Conservation (phyloP, 345 rosid species). For the Hirschfeldia incana region DNA sequence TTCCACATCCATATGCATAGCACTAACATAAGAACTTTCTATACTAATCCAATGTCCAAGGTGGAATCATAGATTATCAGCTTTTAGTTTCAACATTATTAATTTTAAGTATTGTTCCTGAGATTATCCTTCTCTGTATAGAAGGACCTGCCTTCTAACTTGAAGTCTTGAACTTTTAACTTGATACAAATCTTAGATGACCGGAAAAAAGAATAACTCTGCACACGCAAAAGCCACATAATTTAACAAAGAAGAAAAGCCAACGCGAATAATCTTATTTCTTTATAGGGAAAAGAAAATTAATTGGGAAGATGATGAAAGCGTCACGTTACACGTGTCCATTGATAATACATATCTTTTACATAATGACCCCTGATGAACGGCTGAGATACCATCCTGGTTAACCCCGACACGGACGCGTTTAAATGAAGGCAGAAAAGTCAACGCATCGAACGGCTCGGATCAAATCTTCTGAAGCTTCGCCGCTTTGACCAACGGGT, state of each 20-base stretch:
- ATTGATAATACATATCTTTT: constrained; percentile 26
- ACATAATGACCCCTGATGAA: constrained; percentile 26
- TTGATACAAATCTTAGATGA: too few species aligned
- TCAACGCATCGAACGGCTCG: constrained; percentile 27
- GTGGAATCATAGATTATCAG: neutral
- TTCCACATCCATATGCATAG: neutral
- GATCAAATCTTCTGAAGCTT: constrained; percentile 55
- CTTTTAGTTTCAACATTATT: neutral
- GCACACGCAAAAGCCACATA: constrained; percentile 32
- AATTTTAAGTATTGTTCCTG: neutral
- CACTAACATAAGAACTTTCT: neutral
- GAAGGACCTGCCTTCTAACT: too few species aligned
- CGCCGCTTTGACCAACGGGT: constrained; percentile 52
- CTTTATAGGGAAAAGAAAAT: constrained; percentile 17
- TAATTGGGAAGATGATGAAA: neutral
- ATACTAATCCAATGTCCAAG: too few species aligned
- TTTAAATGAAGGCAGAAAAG: constrained; percentile 14
- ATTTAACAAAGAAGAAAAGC: constrained; percentile 11
- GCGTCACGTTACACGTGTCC: constrained; percentile 39
- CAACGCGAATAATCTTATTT: constrained; percentile 35
- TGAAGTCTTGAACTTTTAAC: too few species aligned
- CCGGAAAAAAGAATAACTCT: neutral
- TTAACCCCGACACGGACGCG: constrained; percentile 16
- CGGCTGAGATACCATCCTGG: constrained; percentile 37
- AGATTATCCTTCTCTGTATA: too few species aligned